Conservation (phyloP, 169 alveolate genomes). For the Plasmodium ovale region DNA sequence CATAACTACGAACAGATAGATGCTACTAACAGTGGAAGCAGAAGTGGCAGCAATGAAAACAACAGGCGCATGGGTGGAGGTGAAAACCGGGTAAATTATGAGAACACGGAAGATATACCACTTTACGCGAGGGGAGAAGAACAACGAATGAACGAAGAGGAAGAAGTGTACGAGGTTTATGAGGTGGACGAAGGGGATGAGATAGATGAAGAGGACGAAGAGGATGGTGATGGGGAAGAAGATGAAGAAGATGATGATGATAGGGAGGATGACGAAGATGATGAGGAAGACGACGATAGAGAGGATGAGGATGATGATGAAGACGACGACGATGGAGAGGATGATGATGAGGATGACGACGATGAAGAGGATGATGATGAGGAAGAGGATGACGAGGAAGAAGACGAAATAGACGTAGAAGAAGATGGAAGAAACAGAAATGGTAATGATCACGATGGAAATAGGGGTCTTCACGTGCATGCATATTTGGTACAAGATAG, state of each 20-base stretch:
- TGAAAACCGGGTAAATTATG: too few species aligned
- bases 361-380: conserved; percentile 66
- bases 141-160: too few species aligned
- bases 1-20: neutral
- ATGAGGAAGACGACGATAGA: conserved; percentile 79
- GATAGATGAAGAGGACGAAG: conserved; percentile 75
- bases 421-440: conserved; percentile 18
- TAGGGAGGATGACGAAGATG: conserved; percentile 66
- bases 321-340: conserved; percentile 52
- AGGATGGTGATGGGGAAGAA: conserved; percentile 76
- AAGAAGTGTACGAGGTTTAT: too few species aligned
- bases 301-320: conserved; percentile 60
- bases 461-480: conserved; percentile 79
- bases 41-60: conserved; percentile 23
- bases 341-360: conserved; percentile 60
- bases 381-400: conserved; percentile 76
- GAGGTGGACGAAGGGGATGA: conserved; percentile 68
- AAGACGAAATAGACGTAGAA: conserved; percentile 46
- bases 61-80: too few species aligned
- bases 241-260: conserved; percentile 77
- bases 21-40: neutral
- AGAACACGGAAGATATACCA: too few species aligned
- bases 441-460: conserved; percentile 75
- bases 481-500: conserved; percentile 81
- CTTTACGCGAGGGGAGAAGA: too few species aligned